Base-by-base conservation (phyloP, 352 stramenopile species). In the Pythium guiyangense region DNA sequence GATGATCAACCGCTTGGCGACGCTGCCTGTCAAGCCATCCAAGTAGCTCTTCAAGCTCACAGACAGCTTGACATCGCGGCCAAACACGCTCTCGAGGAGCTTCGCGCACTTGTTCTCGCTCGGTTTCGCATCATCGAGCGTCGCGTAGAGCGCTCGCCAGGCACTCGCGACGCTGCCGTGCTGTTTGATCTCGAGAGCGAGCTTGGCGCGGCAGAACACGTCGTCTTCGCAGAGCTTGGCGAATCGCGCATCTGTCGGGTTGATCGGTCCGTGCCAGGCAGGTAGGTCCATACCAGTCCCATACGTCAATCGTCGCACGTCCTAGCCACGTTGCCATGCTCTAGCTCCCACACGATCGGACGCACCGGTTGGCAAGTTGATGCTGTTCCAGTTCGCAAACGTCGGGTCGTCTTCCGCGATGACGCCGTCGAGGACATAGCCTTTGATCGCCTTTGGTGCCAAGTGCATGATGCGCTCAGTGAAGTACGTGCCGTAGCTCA, bases 401-500 rank as follows among this genome's bases (percentile, higher is more conserved):
- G 45, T 34, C 31, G 57, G 27, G 4, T 17, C 37, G 18, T 58
- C 50, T 39, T 67, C 60, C 6, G 51, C 42, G 11, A 63, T 42
- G 17, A 67, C 49, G 20, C 63, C 54, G 42, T 70, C 63, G 15
- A 70, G 54, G 29, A 70, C 43, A 22, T 70, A 70, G 11, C 63
- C 63, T n/a, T 67, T 67, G 25, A 70, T 54, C 2, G 54, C 54
- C 20, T 47, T 15, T 22, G 59, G 52, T 15, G 53, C 43, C 39
- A 70, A 18, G 37, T 70, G 63, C 63, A 70, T 67, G 35, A 70
- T n/a, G n/a, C 63, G 59, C 39, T 52, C 44, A 6, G 44, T 53
- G 12, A 46, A 52, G 44, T 70, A 70, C 34, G 63, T 70, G 42
- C 63, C 63, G 48, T 67, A 70, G 45, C 63, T 70, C 22, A 51